Base-by-base conservation (phyloP, 2,329 filamentous ascomycete species). In the Sporothrix humicola region DNA sequence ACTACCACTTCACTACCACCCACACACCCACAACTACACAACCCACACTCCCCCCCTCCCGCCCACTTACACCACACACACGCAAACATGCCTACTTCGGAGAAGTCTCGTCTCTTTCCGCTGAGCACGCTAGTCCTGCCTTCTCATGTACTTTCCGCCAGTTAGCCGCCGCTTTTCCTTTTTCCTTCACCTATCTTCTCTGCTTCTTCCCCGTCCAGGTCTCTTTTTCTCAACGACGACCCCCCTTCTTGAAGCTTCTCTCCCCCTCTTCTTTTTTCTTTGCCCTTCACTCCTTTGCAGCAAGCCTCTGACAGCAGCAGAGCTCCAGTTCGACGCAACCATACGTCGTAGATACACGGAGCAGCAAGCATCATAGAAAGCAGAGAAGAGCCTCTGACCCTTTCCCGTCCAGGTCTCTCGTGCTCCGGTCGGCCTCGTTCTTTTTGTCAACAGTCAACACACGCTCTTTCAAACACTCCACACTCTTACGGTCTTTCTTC, bases 141-240 rank as follows among this genome's bases (percentile, higher is more conserved):
- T 59, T 65, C 52, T 56, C 48, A 65, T 59, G 50, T 59, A 44
- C 71, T 37, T 72, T 69, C 52, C 42, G 42, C 61, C 71, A 42
- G 71, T 72, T 72, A 74, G 69, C 54, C 70, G 65, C 59, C 61
- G 54, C 61, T 46, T 73, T 70, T 31, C 71, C 42, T 42, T 61
- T 73, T 69, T 68, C 58, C 54, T 72, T 73, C 59, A 73, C 73
- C 73, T 74, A 23, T 50, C 71, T 54, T 37, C 31, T 5, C 31
- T 37, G 31, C 31, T 37, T 56, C 48, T 58, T 61, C 23, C 46
- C 46, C 50, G 12, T 48, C 50, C 65, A 50, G 17, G 65, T 42
- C 54, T 58, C 13, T 50, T 20, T 58, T n/a, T 58, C n/a, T 56
- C 20, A 23, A 44, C 70, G 17, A 52, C 61, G 46, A 48, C 71